A percentile compares a stretch with the other conserved stretches of the same genome.
Evolutionary conservation across 2,329 filamentous ascomycete genomes (phyloP).

Genomic region (Lachnellula arida): DNA sequence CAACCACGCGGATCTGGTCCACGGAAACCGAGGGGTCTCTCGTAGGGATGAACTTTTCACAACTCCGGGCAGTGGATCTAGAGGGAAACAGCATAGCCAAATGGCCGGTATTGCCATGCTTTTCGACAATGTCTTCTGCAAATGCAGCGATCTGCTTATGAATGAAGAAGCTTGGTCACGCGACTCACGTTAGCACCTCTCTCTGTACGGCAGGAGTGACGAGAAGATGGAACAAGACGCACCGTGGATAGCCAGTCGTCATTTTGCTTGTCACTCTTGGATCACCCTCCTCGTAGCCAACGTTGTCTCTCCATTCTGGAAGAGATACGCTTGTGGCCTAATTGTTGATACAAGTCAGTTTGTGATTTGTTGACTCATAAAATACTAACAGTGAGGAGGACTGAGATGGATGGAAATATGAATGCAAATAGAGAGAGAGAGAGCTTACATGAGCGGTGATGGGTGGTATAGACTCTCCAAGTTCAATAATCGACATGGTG

Average conservation of each 20-base stretch:
- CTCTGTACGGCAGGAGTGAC: background rate
- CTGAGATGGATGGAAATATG: background rate
- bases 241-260: slow-evolving; percentile 88
- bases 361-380: slow-evolving; percentile 3
- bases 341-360: background rate
- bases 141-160: slow-evolving; percentile 77
- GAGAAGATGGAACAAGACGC: slow-evolving; percentile 12
- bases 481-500: slow-evolving; percentile 30
- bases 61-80: slow-evolving; percentile 62
- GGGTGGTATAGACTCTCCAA: slow-evolving; percentile 33
- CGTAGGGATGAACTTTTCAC: slow-evolving; percentile 64
- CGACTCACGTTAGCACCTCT: slow-evolving; percentile 18
- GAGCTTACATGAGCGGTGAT: slow-evolving; percentile 33
- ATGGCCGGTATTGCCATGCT: slow-evolving; percentile 57
- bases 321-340: slow-evolving; percentile 95
- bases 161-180: slow-evolving; percentile 71
- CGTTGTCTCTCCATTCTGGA: slow-evolving; percentile 85
- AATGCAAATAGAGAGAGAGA: background rate
- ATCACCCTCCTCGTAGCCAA: slow-evolving; percentile 91
- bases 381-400: background rate
- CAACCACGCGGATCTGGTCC: slow-evolving; percentile 50
- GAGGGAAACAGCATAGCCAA: slow-evolving; percentile 83
- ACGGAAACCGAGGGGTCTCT: slow-evolving; percentile 50
- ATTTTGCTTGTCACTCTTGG: slow-evolving; percentile 80
- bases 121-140: slow-evolving; percentile 59